Evolutionary conservation across 2,329 filamentous ascomycete genomes (phyloP).

Genomic region (Fusarium verticillioides): DNA sequence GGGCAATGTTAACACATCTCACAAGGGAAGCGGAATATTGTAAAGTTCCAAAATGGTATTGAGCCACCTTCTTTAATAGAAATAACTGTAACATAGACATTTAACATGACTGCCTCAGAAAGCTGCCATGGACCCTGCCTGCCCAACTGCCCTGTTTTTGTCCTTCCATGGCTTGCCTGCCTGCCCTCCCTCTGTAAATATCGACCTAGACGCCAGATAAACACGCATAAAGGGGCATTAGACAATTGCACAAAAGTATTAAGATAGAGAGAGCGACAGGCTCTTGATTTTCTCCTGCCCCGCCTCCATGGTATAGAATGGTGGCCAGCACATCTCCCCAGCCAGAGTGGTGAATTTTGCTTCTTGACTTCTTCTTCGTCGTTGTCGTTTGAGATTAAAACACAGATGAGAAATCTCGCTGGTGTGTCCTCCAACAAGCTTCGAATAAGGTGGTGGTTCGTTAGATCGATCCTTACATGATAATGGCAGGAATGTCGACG

Average conservation of each 20-base stretch:
- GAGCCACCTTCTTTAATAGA: constrained; percentile 30
- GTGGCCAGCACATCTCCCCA: constrained; percentile 43
- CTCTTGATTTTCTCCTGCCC: constrained; percentile 28
- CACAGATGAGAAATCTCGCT: constrained; percentile 15
- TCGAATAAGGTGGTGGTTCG: constrained; percentile 2
- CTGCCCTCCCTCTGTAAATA: constrained; percentile 43
- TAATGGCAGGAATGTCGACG: constrained; percentile 81
- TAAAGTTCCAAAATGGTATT: constrained; percentile 30
- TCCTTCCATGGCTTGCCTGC: constrained; percentile 37
- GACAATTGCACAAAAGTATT: constrained; percentile 43
- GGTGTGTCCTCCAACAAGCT: constrained; percentile 40
- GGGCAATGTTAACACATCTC: not conserved
- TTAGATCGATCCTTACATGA: constrained; percentile 65
- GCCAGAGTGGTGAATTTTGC: constrained; percentile 44
- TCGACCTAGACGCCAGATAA: constrained; percentile 45
- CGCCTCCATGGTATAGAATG: constrained; percentile 38
- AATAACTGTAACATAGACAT: constrained; percentile 27
- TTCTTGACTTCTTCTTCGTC: constrained; percentile 34
- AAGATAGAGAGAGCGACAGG: constrained; percentile 40
- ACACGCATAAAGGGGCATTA: constrained; percentile 46
- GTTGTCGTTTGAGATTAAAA: constrained; percentile 36
- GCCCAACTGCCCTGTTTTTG: constrained; percentile 36
- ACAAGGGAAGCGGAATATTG: not conserved
- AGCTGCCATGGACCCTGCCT: constrained; percentile 38
- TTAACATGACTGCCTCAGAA: constrained; percentile 37